Base-by-base conservation (phyloP, 768 basidiomycete species). In the Podaxis mareebaensis region DNA sequence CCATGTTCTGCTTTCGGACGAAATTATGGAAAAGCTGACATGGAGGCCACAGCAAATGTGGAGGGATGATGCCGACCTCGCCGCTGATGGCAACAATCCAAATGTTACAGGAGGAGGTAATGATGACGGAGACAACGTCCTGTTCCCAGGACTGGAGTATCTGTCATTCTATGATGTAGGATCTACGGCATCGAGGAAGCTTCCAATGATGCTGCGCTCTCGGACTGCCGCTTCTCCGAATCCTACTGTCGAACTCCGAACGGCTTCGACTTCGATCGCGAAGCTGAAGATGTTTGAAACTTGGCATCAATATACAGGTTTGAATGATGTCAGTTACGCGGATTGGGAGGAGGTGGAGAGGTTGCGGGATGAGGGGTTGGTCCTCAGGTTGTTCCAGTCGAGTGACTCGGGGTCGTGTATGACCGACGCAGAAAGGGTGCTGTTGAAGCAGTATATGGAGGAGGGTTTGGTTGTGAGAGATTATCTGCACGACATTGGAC, bases 131-230 rank as follows among this genome's bases (percentile, higher is more conserved):
- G 22, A 15, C 5, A 20, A 13, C 4, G 55, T 51, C 40, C 51
- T 58, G 13, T 61, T 62, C 24, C 58, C 49, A 38, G 33, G 24
- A 15, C 17, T 61, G 39, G 58, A 51, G 40, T 46, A 56, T 36
- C 54, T 62, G 13, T 65, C 42, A 13, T 39, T 65, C 4, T 55
- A 63, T 51, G 57, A 59, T 40, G 53, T 58, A 53, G 62, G 49
- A 28, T 33, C 38, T 48, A 22, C 42, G 33, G 30, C 42, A 3
- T 33, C 42, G 13, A 48, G 38, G 30, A 65, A 61, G 46, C 40
- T 65, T 20, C 22, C 48, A 12, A 46, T 36, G 12, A 39, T 56
- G 44, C 17, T 63, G 40, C 30, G 33, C 8, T 63, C 54, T 13
- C 54, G 54, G 12, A 40, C 48, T 49, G 2, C 39, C 15, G 38